Evolutionary conservation across 2,329 filamentous ascomycete genomes (phyloP), one percentile per base, ranked within the genome.

Genomic region (Diplodia scrobiculata): DNA sequence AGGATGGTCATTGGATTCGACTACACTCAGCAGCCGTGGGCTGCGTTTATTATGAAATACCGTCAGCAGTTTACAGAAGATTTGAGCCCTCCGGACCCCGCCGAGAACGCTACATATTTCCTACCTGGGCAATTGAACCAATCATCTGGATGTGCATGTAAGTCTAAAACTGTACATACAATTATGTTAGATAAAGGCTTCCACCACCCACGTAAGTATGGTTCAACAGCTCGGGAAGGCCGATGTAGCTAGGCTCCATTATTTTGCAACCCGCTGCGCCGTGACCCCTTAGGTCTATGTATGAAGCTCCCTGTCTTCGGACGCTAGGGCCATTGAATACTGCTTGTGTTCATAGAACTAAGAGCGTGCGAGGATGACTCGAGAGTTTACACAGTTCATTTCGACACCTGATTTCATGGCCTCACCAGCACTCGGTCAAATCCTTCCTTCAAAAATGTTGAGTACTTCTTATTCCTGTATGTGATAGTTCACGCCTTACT

Each of bases 291-390:
- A 2, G 29, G 14, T 6, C 10, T 17, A 10, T 25, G 38, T 11
- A 51, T 25, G 29, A 50, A 11, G 32, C 1, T 17, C 3, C 45
- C 21, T 25, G 38, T 29, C 38, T 47, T 11, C 25, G 14, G 41
- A 14, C 17, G 9, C 34, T 5, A n/a, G 5, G 11, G 21, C 50
- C 10, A 45, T 25, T 50, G 5, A 34, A 17, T 13, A 10, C 34
- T 50, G 19, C 45, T 50, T 62, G n/a, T 14, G n/a, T 62, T 27
- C 41, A 1, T 25, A 27, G n/a, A 27, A 29, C 45, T 45, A 51
- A 62, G 58, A 62, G 58, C 45, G 25, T 36, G 50, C 29, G 45
- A 50, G 6, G 29, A 50, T 32, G 58, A 62, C 51, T 36, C 19
- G 41, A 50, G 45, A 62, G 9, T 36, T 62, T 11, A 51, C n/a